phyloP scores from a whole-genome alignment of 176 grass and related monocot species.

The Oryza meyeriana region DNA sequence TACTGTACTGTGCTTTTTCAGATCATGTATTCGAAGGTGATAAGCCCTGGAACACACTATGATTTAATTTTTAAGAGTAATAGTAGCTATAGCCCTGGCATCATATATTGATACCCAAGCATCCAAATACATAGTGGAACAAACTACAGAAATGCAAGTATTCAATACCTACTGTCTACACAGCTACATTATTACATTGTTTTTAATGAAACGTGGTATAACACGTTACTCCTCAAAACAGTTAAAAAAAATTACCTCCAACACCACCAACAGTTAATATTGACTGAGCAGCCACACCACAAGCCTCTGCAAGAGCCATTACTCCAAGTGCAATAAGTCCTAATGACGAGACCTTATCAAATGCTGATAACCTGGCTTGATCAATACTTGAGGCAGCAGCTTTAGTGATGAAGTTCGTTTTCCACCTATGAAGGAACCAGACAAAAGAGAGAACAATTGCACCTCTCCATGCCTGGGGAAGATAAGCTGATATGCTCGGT shows the following conservation, averaged over 20 bases:
- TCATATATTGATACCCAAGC: too few species aligned
- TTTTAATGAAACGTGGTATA: constrained; percentile 1
- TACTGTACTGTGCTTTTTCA: background rate
- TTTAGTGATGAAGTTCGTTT: constrained; percentile 73
- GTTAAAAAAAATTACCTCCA: constrained; percentile 59
- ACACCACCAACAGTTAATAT: constrained; percentile 97
- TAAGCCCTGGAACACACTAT: background rate
- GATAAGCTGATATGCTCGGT: constrained; percentile 62
- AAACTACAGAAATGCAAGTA: background rate
- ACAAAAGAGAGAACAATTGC: constrained; percentile 78
- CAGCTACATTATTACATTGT: background rate
- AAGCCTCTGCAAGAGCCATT: constrained; percentile 87
- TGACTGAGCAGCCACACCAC: constrained; percentile 84
- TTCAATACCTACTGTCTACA: background rate
- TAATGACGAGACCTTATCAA: constrained; percentile 76
- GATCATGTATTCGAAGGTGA: background rate
- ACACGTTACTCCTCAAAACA: background rate
- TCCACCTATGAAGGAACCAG: constrained; percentile 98
- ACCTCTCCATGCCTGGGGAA: constrained; percentile 78
- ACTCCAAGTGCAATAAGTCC: constrained; percentile 78
- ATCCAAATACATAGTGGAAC: too few species aligned
- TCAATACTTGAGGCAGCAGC: constrained; percentile 43
- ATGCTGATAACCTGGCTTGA: constrained; percentile 59
- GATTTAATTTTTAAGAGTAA: too few species aligned
- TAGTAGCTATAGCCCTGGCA: too few species aligned